Evolutionary conservation across 108 stramenopile species (phyloP).

Genomic region (Nitzschia inconspicua): DNA sequence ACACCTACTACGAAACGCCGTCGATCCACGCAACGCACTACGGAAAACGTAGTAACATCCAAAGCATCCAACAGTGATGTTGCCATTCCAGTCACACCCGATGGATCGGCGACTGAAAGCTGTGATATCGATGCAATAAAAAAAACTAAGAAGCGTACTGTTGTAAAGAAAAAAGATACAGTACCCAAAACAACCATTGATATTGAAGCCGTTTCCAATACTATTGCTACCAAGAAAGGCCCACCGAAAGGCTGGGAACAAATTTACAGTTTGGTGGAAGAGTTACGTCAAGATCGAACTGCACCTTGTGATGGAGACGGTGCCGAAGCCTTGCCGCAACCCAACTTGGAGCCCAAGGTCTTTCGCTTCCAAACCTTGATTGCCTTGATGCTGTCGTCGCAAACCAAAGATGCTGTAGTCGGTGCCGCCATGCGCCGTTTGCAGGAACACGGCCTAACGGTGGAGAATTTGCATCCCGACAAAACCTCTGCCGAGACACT

Average conservation of each 20-base stretch:
- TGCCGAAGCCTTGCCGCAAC: constrained; percentile 60
- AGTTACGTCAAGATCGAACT: constrained; percentile 69
- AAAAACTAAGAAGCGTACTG: background rate
- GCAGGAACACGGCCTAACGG: constrained; percentile 43
- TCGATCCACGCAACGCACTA: too few relatives aligned
- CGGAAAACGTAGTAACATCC: too few relatives aligned
- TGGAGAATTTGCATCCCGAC: constrained; percentile 55
- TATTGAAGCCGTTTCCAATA: too few relatives aligned
- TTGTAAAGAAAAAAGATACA: background rate
- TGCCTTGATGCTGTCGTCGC: constrained; percentile 84
- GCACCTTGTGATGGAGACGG: constrained; percentile 85
- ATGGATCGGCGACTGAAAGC: background rate
- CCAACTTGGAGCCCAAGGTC: constrained; percentile 26
- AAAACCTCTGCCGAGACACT: constrained; percentile 41
- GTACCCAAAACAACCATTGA: background rate
- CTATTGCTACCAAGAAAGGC: constrained; percentile 5
- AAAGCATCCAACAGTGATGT: too few relatives aligned
- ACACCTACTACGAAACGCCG: too few relatives aligned
- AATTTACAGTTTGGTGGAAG: constrained; percentile 69
- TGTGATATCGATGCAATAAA: background rate
- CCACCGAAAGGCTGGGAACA: constrained; percentile 67
- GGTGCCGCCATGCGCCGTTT: constrained; percentile 69
- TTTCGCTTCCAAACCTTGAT: constrained; percentile 77
- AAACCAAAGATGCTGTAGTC: constrained; percentile 91
- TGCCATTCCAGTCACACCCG: constrained; percentile 9